Percentiles rank a stretch among this genome's conserved stretches.
Evolutionary conservation across 768 basidiomycete species (phyloP).

Genomic region (Russula dissimulans): DNA sequence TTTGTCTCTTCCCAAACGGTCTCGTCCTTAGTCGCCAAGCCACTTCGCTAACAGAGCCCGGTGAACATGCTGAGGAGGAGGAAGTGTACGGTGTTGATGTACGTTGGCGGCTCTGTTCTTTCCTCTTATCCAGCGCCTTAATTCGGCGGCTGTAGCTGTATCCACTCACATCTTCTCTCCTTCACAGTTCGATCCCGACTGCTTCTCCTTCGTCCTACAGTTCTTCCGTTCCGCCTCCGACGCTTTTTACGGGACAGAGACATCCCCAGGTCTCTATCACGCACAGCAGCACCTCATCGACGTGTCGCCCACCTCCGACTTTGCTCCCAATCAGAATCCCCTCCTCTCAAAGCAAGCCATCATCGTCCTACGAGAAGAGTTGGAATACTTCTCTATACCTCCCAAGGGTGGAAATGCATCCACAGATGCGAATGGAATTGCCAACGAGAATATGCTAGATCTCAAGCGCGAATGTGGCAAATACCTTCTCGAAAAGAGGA

Average conservation of each 20-base stretch:
- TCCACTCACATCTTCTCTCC: conserved; percentile 13
- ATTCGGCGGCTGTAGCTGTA: conserved; percentile 5
- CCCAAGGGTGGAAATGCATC: conserved; percentile 50
- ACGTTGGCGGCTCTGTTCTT: conserved; percentile 31
- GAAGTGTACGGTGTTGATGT: conserved; percentile 96
- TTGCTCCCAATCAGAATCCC: conserved; percentile 71
- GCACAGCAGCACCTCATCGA: conserved; percentile 78
- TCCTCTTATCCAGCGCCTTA: conserved; percentile 12
- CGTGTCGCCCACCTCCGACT: conserved; percentile 46
- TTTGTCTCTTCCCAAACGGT: conserved; percentile 96
- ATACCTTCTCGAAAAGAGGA: conserved; percentile 78
- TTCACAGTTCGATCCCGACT: conserved; percentile 88
- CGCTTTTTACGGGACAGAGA: conserved; percentile 81
- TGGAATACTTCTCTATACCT: conserved; percentile 97
- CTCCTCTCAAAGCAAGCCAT: conserved; percentile 94
- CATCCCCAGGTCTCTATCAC: conserved; percentile 59
- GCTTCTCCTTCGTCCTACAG: conserved; percentile 85
- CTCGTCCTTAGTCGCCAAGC: conserved; percentile 87
- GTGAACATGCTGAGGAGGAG: conserved; percentile 70
- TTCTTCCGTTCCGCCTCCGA: conserved; percentile 90
- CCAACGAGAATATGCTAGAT: conserved; percentile 67
- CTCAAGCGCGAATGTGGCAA: conserved; percentile 83
- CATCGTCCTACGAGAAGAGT: conserved; percentile 94
- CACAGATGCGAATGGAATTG: conserved; percentile 72
- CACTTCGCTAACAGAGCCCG: conserved; percentile 61